Evolutionary conservation across 768 basidiomycete genomes (phyloP), one percentile per base, ranked within the genome.

Genomic region (Phanerochaete carnosa): DNA sequence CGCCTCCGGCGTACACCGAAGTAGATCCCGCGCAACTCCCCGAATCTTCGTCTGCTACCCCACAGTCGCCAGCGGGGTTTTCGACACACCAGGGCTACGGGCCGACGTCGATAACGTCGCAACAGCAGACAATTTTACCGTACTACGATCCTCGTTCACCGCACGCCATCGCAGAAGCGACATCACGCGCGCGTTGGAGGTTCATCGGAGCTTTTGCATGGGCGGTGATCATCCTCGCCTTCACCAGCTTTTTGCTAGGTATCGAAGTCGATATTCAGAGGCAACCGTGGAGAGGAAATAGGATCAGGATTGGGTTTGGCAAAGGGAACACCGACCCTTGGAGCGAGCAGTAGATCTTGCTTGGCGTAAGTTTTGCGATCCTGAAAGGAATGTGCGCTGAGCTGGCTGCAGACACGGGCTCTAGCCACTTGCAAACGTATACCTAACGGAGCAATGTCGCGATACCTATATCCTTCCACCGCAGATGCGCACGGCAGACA

Each of bases 61-160:
- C 60, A 56, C 52, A 50, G 28, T 50, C 57, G 37, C 51, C 57
- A 32, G 25, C 57, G 33, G 37, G 35, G 25, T 67, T 65, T 55
- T 61, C 64, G 16, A 58, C 63, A 15, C 66, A 67, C 37, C 49
- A 60, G 2, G 59, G 51, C 39, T 73, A 71, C 50, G 79, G 79
- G 15, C 79, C 80, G 0, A 80, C 79, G 26, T 78, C 79, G 28
- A 70, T 80, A 19, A 57, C 68, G 35, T 72, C 75, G 57, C 71
- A 72, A 45, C 69, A 75, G 58, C 65, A 73, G 55, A 66, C 72
- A n/a, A 65, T 78, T 47, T 37, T 82, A 68, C 75, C 77, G 7
- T 76, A 74, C 60, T 77, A 81, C 65, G 81, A 82, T 64, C 79
- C 75, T 9, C 73, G 67, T 37, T 78, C 78, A 26, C 66, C 71